These are phyloP conservation scores for Gastrodia elata DNA, from an alignment of 106 monocot species.

Conservation along the genomic window DNA sequence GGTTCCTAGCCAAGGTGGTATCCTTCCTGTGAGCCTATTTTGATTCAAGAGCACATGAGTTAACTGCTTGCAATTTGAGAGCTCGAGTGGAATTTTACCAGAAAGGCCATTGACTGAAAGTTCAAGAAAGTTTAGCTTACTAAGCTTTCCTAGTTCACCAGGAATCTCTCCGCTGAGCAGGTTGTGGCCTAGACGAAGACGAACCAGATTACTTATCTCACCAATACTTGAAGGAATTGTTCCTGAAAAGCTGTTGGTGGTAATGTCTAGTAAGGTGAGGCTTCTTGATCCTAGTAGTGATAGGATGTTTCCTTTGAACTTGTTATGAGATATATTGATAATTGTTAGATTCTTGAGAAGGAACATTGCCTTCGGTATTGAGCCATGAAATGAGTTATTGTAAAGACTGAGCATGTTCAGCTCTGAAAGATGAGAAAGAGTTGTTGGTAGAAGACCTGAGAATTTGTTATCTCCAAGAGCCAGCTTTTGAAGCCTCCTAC, in stretches of 20 bases:
- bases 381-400: conserved; percentile 80
- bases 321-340: conserved; percentile 80
- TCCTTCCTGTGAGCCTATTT: conserved; percentile 39
- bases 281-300: conserved; percentile 45
- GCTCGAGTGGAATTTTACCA: conserved; percentile 46
- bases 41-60: conserved; percentile 54
- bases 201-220: conserved; percentile 28
- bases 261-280: conserved; percentile 53
- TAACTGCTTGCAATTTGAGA: conserved; percentile 46
- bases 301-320: conserved; percentile 53
- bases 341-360: conserved; percentile 45
- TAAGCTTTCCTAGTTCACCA: conserved; percentile 31
- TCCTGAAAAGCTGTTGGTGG: conserved; percentile 81
- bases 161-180: conserved; percentile 48
- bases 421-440: conserved; percentile 41
- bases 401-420: conserved; percentile 62
- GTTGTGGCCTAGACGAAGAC: conserved; percentile 64
- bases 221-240: conserved; percentile 36
- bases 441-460: conserved; percentile 45
- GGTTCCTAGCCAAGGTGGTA: conserved; percentile 67
- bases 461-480: conserved; percentile 79
- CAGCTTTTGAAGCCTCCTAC: conserved; percentile 43
- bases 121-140: conserved; percentile 52
- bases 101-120: conserved; percentile 57
- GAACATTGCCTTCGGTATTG: conserved; percentile 43